Evolutionary conservation across 371 early-diverging fungal genomes (phyloP).

Genomic region (Mucor piriformis): DNA sequence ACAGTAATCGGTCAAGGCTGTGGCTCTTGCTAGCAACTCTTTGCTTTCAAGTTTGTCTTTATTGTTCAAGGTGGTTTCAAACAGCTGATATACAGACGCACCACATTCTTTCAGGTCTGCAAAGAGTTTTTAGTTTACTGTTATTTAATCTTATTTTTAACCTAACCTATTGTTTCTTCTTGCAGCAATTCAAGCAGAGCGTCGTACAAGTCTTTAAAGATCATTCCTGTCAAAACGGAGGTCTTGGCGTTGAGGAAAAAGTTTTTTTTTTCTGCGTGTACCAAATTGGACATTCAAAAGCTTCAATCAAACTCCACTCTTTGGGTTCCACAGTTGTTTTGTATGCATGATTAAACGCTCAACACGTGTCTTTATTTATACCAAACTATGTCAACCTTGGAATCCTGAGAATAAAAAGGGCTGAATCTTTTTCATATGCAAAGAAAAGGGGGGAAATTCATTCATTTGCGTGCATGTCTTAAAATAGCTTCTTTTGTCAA

Average conservation of each 20-base stretch:
- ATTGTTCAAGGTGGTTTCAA: slow-evolving; percentile 2
- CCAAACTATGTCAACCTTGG: too few species aligned
- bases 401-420: too few species aligned
- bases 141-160: neutral
- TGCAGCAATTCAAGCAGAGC: slow-evolving; percentile 5
- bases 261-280: neutral
- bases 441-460: too few species aligned
- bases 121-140: neutral
- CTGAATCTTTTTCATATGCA: too few species aligned
- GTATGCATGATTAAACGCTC: neutral
- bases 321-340: too few species aligned
- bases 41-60: neutral
- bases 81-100: slow-evolving; percentile 11
- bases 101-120: slow-evolving; percentile 19
- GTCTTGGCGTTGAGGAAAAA: neutral
- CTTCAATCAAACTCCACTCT: too few species aligned
- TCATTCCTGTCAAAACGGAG: neutral
- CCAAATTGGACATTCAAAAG: too few species aligned
- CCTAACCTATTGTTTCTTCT: slow-evolving; percentile 13
- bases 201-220: slow-evolving; percentile 20
- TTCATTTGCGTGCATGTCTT: too few species aligned
- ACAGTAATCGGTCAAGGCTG: slow-evolving; percentile 39
- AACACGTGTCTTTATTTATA: too few species aligned
- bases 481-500: too few species aligned
- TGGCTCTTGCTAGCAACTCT: neutral